Conservation (phyloP, 805 yeast species). For the Candida loeiensis region DNA sequence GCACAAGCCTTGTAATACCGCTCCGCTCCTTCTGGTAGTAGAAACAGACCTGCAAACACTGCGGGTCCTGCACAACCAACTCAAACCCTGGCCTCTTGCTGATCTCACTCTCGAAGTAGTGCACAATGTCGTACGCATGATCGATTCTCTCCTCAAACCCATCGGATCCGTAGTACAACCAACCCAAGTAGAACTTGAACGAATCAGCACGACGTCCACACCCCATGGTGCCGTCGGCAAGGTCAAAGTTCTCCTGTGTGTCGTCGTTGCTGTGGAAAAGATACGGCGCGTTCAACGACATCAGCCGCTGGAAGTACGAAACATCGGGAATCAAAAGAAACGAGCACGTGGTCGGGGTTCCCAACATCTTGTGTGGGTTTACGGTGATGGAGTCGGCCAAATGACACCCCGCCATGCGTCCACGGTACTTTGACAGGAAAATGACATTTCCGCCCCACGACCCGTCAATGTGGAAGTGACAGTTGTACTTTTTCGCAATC, state of each 20-base stretch:
- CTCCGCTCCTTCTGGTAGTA: slow-evolving; percentile 52
- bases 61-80: slow-evolving; percentile 50
- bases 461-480: slow-evolving; percentile 85
- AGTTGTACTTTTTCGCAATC: slow-evolving; percentile 50
- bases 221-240: slow-evolving; percentile 90
- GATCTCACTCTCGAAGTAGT: slow-evolving; percentile 54
- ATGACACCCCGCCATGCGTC: slow-evolving; percentile 55
- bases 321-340: slow-evolving; percentile 72
- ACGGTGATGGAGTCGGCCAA: slow-evolving; percentile 73
- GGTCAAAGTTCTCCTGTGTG: slow-evolving; percentile 56
- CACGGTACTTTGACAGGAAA: slow-evolving; percentile 52
- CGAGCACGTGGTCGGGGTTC: slow-evolving; percentile 78
- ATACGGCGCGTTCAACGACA: slow-evolving; percentile 77
- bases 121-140: slow-evolving; percentile 65
- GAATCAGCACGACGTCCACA: slow-evolving; percentile 87
- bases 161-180: slow-evolving; percentile 72
- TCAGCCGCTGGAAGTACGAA: slow-evolving; percentile 60
- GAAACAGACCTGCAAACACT: slow-evolving; percentile 82
- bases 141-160: slow-evolving; percentile 69
- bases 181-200: slow-evolving; percentile 69
- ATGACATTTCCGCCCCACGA: slow-evolving; percentile 89
- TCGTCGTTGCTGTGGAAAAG: slow-evolving; percentile 61
- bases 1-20: slow-evolving; percentile 56
- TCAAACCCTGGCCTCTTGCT: slow-evolving; percentile 42
- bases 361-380: slow-evolving; percentile 85